Evolutionary conservation across 352 stramenopile species (phyloP).

Genomic region (Pythium coloratum): DNA sequence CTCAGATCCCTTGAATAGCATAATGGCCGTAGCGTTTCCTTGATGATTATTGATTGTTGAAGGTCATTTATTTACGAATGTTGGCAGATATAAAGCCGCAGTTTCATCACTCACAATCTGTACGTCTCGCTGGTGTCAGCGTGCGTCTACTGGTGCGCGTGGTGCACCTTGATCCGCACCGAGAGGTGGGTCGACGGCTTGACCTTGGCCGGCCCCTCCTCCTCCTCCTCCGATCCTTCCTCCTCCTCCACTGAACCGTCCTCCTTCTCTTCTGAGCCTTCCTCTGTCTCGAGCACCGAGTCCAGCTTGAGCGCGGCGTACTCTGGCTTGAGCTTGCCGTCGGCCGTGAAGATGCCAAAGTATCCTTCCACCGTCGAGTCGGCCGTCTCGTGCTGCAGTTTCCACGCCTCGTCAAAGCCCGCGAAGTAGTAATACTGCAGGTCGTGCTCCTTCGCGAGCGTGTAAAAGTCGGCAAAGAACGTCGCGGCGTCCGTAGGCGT

Average conservation of each 20-base stretch:
- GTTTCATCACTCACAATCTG: too few relatives aligned
- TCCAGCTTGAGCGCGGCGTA: slow-evolving; percentile 42
- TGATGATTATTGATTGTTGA: too few relatives aligned
- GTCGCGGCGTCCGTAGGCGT: slow-evolving; percentile 38
- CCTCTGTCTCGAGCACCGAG: slow-evolving; percentile 7
- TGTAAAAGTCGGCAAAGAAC: slow-evolving; percentile 69
- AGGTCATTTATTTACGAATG: too few relatives aligned
- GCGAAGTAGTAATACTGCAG: slow-evolving; percentile 73
- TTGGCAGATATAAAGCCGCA: too few relatives aligned
- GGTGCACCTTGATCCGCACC: not conserved
- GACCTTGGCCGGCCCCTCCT: not conserved
- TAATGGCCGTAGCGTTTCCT: too few relatives aligned
- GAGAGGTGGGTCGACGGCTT: not conserved
- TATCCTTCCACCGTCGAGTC: slow-evolving; percentile 70
- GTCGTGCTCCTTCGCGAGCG: slow-evolving; percentile 43
- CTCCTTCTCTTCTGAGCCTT: not conserved
- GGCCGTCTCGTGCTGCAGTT: slow-evolving; percentile 43
- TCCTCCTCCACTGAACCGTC: not conserved
- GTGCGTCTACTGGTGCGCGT: not conserved
- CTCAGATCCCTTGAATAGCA: too few relatives aligned
- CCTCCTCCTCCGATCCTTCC: not conserved
- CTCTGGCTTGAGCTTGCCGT: slow-evolving; percentile 50
- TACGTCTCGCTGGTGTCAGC: not conserved
- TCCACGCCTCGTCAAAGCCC: slow-evolving; percentile 65
- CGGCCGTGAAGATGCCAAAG: slow-evolving; percentile 60